Evolutionary conservation across 768 basidiomycete genomes (phyloP).

Genomic region (Galerina sulciceps): DNA sequence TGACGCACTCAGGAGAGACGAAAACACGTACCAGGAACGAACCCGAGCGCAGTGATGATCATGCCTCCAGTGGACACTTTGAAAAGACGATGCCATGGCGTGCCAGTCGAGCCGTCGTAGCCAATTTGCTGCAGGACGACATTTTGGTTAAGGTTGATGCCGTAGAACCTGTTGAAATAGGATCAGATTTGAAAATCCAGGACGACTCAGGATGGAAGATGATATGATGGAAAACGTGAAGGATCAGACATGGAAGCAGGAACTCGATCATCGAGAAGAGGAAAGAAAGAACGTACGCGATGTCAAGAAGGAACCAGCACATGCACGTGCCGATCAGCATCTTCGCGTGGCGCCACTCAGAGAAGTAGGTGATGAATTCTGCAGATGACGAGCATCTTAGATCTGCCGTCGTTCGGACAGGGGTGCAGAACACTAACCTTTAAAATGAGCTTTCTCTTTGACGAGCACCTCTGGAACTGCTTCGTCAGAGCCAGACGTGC

Average conservation of each 20-base stretch:
- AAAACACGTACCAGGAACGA: constrained; percentile 62
- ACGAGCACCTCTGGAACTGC: constrained; percentile 24
- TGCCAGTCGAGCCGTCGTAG: constrained; percentile 59
- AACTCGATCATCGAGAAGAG: background rate
- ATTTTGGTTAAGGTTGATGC: constrained; percentile 74
- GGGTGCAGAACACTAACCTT: constrained; percentile 34
- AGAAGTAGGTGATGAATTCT: constrained; percentile 74
- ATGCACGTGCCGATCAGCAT: constrained; percentile 66
- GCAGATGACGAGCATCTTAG: background rate
- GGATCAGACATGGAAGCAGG: background rate
- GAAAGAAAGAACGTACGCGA: constrained; percentile 47
- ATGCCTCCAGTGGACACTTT: constrained; percentile 69
- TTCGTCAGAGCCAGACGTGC: background rate
- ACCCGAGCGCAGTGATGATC: constrained; percentile 76
- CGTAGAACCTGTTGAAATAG: constrained; percentile 59
- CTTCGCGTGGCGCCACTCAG: constrained; percentile 72
- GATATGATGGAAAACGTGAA: no score
- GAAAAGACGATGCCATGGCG: constrained; percentile 69
- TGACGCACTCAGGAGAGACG: background rate
- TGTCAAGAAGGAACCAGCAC: constrained; percentile 80
- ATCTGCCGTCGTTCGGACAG: background rate
- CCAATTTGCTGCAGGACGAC: constrained; percentile 79
- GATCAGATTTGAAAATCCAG: background rate
- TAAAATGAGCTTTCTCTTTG: constrained; percentile 55
- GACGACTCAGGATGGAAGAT: no score